phyloP scores from a whole-genome alignment of 352 stramenopile species.

The Pythium aquatile region DNA sequence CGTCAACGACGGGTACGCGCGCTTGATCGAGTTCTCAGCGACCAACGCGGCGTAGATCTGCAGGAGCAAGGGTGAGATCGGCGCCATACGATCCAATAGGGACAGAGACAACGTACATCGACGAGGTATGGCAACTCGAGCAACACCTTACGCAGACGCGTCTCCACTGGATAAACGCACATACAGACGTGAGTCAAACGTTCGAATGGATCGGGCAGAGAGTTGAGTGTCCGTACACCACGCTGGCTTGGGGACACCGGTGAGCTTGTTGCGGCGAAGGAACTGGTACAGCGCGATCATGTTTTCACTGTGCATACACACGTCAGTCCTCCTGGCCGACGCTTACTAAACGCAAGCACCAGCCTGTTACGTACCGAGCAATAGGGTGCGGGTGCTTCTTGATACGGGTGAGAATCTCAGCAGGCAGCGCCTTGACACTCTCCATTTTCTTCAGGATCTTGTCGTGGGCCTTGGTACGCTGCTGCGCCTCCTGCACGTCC shows the following conservation, averaged over 20 bases:
- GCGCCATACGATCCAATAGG: too few relatives aligned
- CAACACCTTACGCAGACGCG: conserved; percentile 62
- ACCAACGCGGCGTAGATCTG: conserved; percentile 62
- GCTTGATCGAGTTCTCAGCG: conserved; percentile 66
- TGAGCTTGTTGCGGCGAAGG: conserved; percentile 65
- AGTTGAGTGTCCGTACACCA: conserved; percentile 40
- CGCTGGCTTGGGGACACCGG: conserved; percentile 57
- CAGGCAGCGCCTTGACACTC: conserved; percentile 52
- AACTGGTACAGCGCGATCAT: conserved; percentile 84
- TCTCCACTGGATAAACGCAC: conserved; percentile 40
- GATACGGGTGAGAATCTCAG: conserved; percentile 61
- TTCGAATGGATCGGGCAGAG: too few relatives aligned
- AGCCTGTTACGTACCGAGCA: conserved; percentile 29
- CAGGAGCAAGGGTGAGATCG: not conserved
- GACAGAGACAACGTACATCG: conserved; percentile 35
- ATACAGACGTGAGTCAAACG: not conserved
- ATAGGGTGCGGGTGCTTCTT: conserved; percentile 76
- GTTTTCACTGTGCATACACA: conserved; percentile 43
- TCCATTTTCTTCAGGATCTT: conserved; percentile 87
- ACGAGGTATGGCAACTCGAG: conserved; percentile 77
- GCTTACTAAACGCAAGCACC: not conserved
- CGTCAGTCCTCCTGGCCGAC: not conserved
- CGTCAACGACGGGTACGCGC: conserved; percentile 52
- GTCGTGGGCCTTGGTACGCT: conserved; percentile 64
- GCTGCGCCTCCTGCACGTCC: conserved; percentile 40